Evolutionary conservation across 148 eudicot species (phyloP), one percentile per base, ranked within the genome.

Genomic region (Camellia sinensis): DNA sequence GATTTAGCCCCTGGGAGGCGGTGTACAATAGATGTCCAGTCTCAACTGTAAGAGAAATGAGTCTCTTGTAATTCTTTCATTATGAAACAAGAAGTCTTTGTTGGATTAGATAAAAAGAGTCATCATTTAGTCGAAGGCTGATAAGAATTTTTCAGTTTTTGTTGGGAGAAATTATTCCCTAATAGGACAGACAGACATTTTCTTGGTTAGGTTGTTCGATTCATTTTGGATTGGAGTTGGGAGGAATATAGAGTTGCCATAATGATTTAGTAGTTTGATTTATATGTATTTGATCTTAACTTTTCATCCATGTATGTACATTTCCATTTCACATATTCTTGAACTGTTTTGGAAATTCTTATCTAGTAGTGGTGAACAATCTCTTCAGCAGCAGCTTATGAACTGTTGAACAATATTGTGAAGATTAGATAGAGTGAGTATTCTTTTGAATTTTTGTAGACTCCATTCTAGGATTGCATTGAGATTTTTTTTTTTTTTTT

Each of bases 1-100:
- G 74, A 67, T 68, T 62, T 70, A 71, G 59, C 67, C 17, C 62
- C 48, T 60, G 67, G 72, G 77, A 72, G 65, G 67, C 6, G 54
- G 77, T 70, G 83, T 83, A 75, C 46, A 83, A 41, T 76, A 75
- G 82, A 44, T 67, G 53, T 75, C 54, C 45, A 44, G n/a, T 75
- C 73, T 80, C 80, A 64, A 67, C 14, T 80, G 73, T 72, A 73
- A 71, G 77, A 75, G 70, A 73, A 43, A 7, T 5, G 37, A 21
- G 15, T 37, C 74, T 52, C 61, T 73, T 72, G 63, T 73, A 22
- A 65, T 80, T 80, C 76, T 80, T 80, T 74, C 64, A 63, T 53
- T 52, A 73, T 71, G 72, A n/a, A 80, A 71, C 76, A 79, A 40
- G 19, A 60, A 44, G 79, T 75, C 67, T 72, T 53, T 79, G 40